Conservation (phyloP, 2,329 filamentous ascomycete genomes). For the Beauveria sp. region DNA sequence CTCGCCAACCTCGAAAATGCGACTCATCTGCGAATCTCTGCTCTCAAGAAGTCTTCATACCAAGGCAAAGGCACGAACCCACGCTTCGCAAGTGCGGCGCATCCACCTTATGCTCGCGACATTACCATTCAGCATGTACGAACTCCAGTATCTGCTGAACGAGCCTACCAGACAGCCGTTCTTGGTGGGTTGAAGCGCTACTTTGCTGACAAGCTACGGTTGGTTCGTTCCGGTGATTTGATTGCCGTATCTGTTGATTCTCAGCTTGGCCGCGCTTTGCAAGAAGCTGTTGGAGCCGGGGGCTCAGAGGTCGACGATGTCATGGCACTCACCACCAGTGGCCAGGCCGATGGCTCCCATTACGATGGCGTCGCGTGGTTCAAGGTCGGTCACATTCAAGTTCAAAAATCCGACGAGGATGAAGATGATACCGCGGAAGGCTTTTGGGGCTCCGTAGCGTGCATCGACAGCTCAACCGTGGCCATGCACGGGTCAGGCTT, state of each 20-base stretch:
- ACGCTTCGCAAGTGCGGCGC: constrained; percentile 47
- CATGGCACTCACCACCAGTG: constrained; percentile 42
- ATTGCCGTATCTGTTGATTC: constrained; percentile 87
- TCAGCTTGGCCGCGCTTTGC: constrained; percentile 71
- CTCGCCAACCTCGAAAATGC: constrained; percentile 78
- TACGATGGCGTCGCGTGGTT: constrained; percentile 79
- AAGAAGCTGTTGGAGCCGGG: constrained; percentile 56
- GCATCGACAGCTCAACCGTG: constrained; percentile 78
- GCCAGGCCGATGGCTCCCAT: constrained; percentile 22
- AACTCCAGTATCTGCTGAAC: constrained; percentile 80
- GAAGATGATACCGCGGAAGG: constrained; percentile 57
- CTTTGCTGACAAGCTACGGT: constrained; percentile 73
- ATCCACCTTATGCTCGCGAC: constrained; percentile 57
- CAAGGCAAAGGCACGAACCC: constrained; percentile 45
- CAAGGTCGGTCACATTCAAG: constrained; percentile 68
- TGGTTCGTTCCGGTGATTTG: constrained; percentile 80
- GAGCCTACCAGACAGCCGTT: constrained; percentile 75
- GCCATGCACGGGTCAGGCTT: constrained; percentile 89
- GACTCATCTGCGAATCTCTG: constrained; percentile 69
- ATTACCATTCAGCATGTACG: constrained; percentile 84
- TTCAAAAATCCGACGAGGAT: constrained; percentile 44
- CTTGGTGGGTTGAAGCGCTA: constrained; percentile 82
- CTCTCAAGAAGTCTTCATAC: constrained; percentile 49
- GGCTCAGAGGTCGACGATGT: constrained; percentile 66
- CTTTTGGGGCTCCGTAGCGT: constrained; percentile 77